Base-by-base conservation (phyloP, 2,329 filamentous ascomycete genomes). In the Claviceps monticola region DNA sequence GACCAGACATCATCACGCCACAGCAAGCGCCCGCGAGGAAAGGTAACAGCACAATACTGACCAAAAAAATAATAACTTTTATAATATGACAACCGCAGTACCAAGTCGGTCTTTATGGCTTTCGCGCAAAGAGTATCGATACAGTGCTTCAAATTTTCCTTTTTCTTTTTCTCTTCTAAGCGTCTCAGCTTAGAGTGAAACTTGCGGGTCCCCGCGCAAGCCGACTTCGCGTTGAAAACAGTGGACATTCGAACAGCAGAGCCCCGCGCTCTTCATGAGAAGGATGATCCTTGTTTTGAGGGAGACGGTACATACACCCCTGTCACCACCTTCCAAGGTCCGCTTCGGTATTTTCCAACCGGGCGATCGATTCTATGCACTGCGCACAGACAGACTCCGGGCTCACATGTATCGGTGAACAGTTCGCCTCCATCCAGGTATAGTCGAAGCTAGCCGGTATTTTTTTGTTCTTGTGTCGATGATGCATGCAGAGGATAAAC, bases 11-110 rank as follows among this genome's bases (percentile, higher is more conserved):
- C 45, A 49, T 51, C 34, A 53, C 41, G 46, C 52, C 45, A 48
- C 45, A 37, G 19, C 14, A 39, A 44, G 26, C 29, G 47, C 17
- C 34, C 43, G 47, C 48, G 44, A 39, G n/a, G 38, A 34, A 36
- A 29, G 36, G 21, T 19, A 41, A 53, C 49, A 53, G 42, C 52
- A 45, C 29, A 48, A 38, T 21, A 48, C 46, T 53, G 45, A n/a
- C 52, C 52, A 48, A 48, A 19, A 19, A 34, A 50, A 50, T 46
- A 53, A 50, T 45, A 53, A 48, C 48, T 53, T 53, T 53, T 50
- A 46, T 51, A 51, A 49, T 43, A 49, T 17, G 26, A 50, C 48
- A 48, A 36, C 39, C 48, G 47, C 13, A 50, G 36, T 37, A 48
- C 23, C 8, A 42, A 48, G 29, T 36, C 11, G 13, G 45, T 53